Evolutionary conservation across 331 rosid genomes (phyloP).

Genomic region (Dryas integrifolia): DNA sequence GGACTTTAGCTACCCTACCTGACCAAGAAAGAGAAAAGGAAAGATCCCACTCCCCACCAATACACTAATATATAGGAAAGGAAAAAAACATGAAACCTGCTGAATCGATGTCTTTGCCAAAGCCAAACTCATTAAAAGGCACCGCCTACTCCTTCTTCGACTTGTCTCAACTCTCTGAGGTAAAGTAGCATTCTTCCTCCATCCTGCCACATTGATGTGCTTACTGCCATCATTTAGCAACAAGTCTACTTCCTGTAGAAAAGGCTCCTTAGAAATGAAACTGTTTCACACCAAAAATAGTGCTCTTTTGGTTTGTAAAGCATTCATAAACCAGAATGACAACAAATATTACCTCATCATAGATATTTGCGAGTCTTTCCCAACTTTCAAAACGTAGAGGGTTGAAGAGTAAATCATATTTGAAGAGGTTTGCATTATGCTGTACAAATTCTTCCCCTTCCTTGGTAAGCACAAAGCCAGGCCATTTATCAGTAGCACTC

Average conservation of each 20-base stretch:
- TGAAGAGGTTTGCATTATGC: constrained; percentile 85
- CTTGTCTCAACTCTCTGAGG: constrained; percentile 94
- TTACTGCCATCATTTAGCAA: constrained; percentile 96
- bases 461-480: constrained; percentile 92
- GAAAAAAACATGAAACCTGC: constrained; percentile 52
- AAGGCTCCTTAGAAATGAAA: constrained; percentile 13
- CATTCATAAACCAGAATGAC: constrained; percentile 23
- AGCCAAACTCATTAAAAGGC: constrained; percentile 92
- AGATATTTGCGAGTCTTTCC: constrained; percentile 87
- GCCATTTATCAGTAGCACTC: constrained; percentile 97
- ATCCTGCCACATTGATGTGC: constrained; percentile 85
- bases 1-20: constrained; percentile 7
- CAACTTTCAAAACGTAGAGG: constrained; percentile 93
- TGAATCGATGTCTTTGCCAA: constrained; percentile 85
- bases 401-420: constrained; percentile 80
- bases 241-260: constrained; percentile 89
- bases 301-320: constrained; percentile 17
- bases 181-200: constrained; percentile 80
- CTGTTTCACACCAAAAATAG: constrained; percentile 15
- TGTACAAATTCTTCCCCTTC: constrained; percentile 98
- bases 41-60: background rate
- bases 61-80: constrained; percentile 8
- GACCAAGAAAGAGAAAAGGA: constrained; percentile 24
- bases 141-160: constrained; percentile 93
- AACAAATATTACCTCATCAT: constrained; percentile 72